phyloP scores from a whole-genome alignment of 2,329 filamentous ascomycete species.

The Botrytis hyacinthi region DNA sequence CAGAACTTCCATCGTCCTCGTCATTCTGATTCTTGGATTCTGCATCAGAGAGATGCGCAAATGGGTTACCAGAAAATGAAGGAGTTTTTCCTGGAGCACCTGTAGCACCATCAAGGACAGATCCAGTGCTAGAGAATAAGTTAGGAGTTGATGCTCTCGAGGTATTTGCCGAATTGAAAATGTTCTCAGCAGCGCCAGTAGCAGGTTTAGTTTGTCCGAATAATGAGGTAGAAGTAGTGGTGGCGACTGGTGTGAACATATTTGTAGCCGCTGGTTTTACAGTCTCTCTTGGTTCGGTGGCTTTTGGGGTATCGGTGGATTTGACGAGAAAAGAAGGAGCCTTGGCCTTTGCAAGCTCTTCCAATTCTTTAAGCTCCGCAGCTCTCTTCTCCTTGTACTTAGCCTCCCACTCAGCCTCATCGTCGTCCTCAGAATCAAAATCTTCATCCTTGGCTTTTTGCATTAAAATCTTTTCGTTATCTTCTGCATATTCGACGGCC shows the following conservation, averaged over 20 bases:
- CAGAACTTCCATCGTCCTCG: slow-evolving; percentile 44
- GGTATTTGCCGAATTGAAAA: slow-evolving; percentile 30
- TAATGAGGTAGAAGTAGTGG: slow-evolving; percentile 21
- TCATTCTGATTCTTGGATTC: slow-evolving; percentile 45
- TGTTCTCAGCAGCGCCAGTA: slow-evolving; percentile 36
- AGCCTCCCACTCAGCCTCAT: slow-evolving; percentile 32
- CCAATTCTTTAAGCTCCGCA: slow-evolving; percentile 28
- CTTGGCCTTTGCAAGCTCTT: slow-evolving; percentile 27
- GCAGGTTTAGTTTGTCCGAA: slow-evolving; percentile 42
- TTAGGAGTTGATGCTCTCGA: slow-evolving; percentile 35
- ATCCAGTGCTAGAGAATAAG: slow-evolving; percentile 29
- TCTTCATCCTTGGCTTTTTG: slow-evolving; percentile 36
- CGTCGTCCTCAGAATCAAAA: slow-evolving; percentile 37
- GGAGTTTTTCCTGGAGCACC: slow-evolving; percentile 25
- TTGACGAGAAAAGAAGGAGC: slow-evolving; percentile 25
- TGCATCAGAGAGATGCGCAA: slow-evolving; percentile 57
- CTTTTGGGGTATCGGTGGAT: slow-evolving; percentile 3
- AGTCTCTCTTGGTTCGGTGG: slow-evolving; percentile 1
- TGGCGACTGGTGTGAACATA: not conserved
- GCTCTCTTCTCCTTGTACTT: slow-evolving; percentile 29
- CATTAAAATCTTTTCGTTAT: slow-evolving; percentile 31
- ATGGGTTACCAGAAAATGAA: slow-evolving; percentile 50
- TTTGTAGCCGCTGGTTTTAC: slow-evolving; percentile 13
- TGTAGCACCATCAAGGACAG: slow-evolving; percentile 33
- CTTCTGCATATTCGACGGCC: slow-evolving; percentile 27